Base-by-base conservation (phyloP, 2,329 filamentous ascomycete species). In the Colletotrichum endophyticum region DNA sequence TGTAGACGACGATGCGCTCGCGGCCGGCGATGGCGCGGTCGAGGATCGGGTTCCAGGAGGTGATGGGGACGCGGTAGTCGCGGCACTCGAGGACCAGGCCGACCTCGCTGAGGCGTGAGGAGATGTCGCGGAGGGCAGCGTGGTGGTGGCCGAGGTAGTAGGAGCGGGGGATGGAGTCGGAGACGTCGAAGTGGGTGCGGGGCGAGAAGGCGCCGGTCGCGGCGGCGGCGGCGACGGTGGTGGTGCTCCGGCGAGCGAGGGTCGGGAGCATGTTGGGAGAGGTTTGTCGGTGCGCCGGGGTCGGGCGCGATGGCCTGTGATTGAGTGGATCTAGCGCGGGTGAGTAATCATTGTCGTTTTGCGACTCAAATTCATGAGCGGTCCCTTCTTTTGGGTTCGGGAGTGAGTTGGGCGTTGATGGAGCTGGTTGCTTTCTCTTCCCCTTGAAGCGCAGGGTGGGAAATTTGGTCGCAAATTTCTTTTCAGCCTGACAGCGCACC, bases 81-180 rank as follows among this genome's bases (percentile, higher is more conserved):
- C 97, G 95, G 84, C 96, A 98, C 87, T 99, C 97, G 82, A 99
- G 92, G 70, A 99, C 92, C 59, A 99, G 92, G 81, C 96, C 94
- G 81, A 98, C 95, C 78, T 92, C 93, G 32, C 93, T 92, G 66
- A 99, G 91, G 83, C 95, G 90, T 53, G 91, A 91, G 83, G 95
- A 95, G 94, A 99, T 98, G 83, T 95, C 94, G 64, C 91, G 88
- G 36, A 98, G 89, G 19, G 95, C 97, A 12, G 94, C 91, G 77
- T 92, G 92, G 88, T 99, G 97, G 86, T 99, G 97, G 78, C 97
- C 97, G 63, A 99, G 91, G 87, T 95, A 99, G 87, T 99, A 99
- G 75, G 96, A 97, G 79, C 95, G 93, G 53, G 95, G 94, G 77
- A 99, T 93, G 69, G 93, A 94, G 59, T 87, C 82, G 71, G 96